Evolutionary conservation across 2,329 filamentous ascomycete genomes (phyloP), one percentile per base, ranked within the genome.

Genomic region (Sporothrix luriei): DNA sequence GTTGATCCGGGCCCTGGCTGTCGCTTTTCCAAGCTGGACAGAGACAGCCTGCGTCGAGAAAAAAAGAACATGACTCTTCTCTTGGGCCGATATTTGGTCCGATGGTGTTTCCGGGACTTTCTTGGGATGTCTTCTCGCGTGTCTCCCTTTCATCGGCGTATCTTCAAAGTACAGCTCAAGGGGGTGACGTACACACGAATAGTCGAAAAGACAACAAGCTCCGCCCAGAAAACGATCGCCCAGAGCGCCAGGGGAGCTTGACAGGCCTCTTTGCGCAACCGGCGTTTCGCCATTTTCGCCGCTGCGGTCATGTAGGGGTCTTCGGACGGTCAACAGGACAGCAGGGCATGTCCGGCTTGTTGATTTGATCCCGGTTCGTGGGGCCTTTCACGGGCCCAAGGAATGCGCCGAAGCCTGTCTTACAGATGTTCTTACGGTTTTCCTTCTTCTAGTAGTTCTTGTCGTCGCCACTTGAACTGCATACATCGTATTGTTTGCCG

Each of bases 211-310:
- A 5, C 33, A 33, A 33, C 33, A 48, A 46, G 57, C 57, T 61
- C 38, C 38, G 57, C 57, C 19, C 10, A 61, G 13, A 57, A 61
- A 33, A 33, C 24, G 43, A 49, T 64, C 43, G 61, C 61, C 61
- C 49, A 64, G 61, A 64, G 24, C 43, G 61, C 46, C 61, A 48
- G 49, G 43, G 59, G 61, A 64, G 46, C 16, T 29, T 16, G 61
- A 33, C 48, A 40, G 62, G 62, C 62, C 48, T 48, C 43, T 48
- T 10, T 33, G 43, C 40, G 43, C 43, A 49, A 24, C 62, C 48
- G 52, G 62, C 19, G 62, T 65, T 65, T 65, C 62, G 62, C 46
- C 26, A 33, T 65, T 49, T 49, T 29, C 33, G 33, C 33, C 33
- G 33, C 9, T 9, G 33, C 33, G 33, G 33, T 33, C 6, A 7